Base-by-base conservation (phyloP, 2,329 filamentous ascomycete genomes). In the Fusarium solani-melongenae region DNA sequence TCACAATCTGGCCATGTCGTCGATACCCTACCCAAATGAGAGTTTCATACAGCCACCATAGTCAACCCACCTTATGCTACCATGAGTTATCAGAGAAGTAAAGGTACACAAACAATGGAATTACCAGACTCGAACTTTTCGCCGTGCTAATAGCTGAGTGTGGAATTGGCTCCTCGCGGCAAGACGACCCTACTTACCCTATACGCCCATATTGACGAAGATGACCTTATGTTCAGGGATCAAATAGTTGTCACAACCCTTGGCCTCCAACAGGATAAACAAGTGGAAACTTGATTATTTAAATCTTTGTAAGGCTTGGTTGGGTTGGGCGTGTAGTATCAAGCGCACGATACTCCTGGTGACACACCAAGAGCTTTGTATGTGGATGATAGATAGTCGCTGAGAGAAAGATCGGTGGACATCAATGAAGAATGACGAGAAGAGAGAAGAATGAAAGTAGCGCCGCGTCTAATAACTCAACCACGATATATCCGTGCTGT, bases 221-320 rank as follows among this genome's bases (percentile, higher is more conserved):
- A 15, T 24, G 12, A 12, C 8, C 12, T 8, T 9, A 17, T 10
- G 22, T 39, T 17, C 4, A 2, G 41, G 22, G 2, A 46, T 46
- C 7, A 24, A 3, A 24, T 15, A 14, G 7, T 12, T 20, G 20
- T 24, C 6, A 15, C 12, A 44, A 8, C 20, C 2, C 12, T 44
- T 5, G 6, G 12, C 20, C 7, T 44, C 39, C 9, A 22, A 9
- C 4, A 9, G 6, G 7, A 24, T 7, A 2, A 15, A 22, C 2
- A 15, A 5, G 14, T 1, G 9, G 12, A 44, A 15, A 3, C 2
- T 8, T 9, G 14, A 15, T 24, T 4, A 7, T 5, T 22, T 0
- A 3, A 2, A 14, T 6, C 9, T 9, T 1, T 8, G 8, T 2
- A 14, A 5, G 20, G 15, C 6, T 12, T 0, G 20, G 6, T 3